Evolutionary conservation across 1,284 basidiomycete species (phyloP).

Genomic region (Heterobasidion parviporum): DNA sequence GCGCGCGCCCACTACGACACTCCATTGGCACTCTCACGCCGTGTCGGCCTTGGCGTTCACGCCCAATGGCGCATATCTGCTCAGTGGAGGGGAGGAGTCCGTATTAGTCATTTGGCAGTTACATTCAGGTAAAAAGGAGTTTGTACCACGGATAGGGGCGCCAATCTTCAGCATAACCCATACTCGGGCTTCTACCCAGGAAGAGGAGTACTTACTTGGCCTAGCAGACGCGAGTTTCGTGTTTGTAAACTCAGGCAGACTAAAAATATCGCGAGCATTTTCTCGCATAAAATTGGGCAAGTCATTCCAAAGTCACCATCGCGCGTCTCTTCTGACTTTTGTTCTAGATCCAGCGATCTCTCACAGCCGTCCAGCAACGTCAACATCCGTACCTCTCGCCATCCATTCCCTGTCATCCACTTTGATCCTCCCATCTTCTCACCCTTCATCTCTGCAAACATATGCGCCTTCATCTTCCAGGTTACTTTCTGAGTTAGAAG

Average conservation of each 20-base stretch:
- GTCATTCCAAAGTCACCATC: conserved; percentile 13
- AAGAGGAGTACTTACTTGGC: conserved; percentile 84
- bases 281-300: conserved; percentile 73
- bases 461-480: conserved; percentile 72
- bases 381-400: conserved; percentile 53
- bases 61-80: conserved; percentile 83
- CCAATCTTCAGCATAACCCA: conserved; percentile 73
- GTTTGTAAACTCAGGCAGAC: conserved; percentile 68
- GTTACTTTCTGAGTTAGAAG: conserved; percentile 82
- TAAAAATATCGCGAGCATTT: conserved; percentile 71
- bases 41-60: conserved; percentile 90
- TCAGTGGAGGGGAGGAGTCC: conserved; percentile 94
- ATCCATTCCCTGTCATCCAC: conserved; percentile 67
- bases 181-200: conserved; percentile 35
- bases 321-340: background rate
- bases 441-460: conserved; percentile 90
- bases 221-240: conserved; percentile 79
- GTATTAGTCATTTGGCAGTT: conserved; percentile 96
- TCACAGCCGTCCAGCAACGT: conserved; percentile 30
- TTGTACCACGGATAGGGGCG: conserved; percentile 88
- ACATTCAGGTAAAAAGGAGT: conserved; percentile 80
- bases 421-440: conserved; percentile 85
- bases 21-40: conserved; percentile 98
- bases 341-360: conserved; percentile 37
- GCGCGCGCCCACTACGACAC: conserved; percentile 72